Conservation (phyloP, 202 grass and related monocot species). For the Elaeis oleifera region DNA sequence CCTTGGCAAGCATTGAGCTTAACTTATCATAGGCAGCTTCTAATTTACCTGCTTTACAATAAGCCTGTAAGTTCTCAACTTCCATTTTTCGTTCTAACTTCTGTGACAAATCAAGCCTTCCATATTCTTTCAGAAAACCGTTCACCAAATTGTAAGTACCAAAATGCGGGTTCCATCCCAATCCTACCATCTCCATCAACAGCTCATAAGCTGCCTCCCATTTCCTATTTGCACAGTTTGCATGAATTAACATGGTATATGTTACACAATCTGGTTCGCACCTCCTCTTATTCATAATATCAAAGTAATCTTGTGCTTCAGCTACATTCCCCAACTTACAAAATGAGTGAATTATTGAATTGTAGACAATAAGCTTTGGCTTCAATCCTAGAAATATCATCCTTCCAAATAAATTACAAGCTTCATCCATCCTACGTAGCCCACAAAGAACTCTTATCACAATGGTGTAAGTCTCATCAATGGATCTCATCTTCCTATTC, state of each 20-base stretch:
- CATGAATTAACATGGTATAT: slow-evolving; percentile 19
- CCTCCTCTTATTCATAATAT: slow-evolving; percentile 16
- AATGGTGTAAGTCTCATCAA: slow-evolving; percentile 1
- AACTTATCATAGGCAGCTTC: slow-evolving; percentile 16
- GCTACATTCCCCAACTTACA: slow-evolving; percentile 10
- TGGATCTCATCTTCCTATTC: slow-evolving; percentile 4
- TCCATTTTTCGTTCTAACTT: slow-evolving; percentile 22
- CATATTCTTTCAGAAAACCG: slow-evolving; percentile 3
- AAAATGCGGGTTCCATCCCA: slow-evolving; percentile 4
- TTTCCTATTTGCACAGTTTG: slow-evolving; percentile 6
- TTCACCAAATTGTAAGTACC: slow-evolving; percentile 7
- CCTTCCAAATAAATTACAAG: slow-evolving; percentile 9
- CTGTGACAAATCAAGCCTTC: slow-evolving; percentile 10
- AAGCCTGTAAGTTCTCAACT: slow-evolving; percentile 6
- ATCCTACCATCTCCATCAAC: slow-evolving; percentile 17
- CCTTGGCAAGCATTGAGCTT: slow-evolving; percentile 12
- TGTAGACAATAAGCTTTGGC: slow-evolving; percentile 7
- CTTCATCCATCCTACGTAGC: slow-evolving; percentile 11
- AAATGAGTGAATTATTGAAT: slow-evolving; percentile 9
- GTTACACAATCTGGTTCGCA: slow-evolving; percentile 5
- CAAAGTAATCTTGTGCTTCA: slow-evolving; percentile 14
- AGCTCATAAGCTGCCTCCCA: slow-evolving; percentile 4
- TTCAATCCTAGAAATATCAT: slow-evolving; percentile 7
- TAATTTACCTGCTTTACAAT: slow-evolving; percentile 16
- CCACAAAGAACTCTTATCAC: slow-evolving; percentile 9